These are phyloP conservation scores for Cicer chorassanicum DNA, from an alignment of 306 rosid species.

Conservation along the genomic window DNA sequence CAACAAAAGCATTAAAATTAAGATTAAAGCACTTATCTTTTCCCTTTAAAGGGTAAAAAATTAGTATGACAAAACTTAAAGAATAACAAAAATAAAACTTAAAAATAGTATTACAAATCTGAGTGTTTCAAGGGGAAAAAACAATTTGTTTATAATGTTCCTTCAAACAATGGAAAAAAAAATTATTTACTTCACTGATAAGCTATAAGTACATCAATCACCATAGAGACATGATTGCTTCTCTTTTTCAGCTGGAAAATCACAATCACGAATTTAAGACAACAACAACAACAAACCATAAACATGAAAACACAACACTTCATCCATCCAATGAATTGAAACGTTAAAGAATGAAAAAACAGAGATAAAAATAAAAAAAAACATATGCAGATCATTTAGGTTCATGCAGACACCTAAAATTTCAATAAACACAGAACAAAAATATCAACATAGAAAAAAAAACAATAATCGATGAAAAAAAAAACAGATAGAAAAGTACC, in stretches of 20 bases:
- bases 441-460: slow-evolving; percentile 18
- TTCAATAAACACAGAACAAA: neutral
- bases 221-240: slow-evolving; percentile 30
- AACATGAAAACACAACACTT: slow-evolving; percentile 26
- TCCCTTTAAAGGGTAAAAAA: neutral
- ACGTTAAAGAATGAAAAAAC: neutral
- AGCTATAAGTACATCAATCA: slow-evolving; percentile 44
- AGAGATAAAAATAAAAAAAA: slow-evolving; percentile 2
- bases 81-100: neutral
- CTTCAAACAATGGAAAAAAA: slow-evolving; percentile 19
- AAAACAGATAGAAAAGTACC: slow-evolving; percentile 4
- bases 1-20: slow-evolving; percentile 6
- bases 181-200: slow-evolving; percentile 42
- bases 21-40: slow-evolving; percentile 8
- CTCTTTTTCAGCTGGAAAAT: slow-evolving; percentile 39
- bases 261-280: slow-evolving; percentile 36
- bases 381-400: slow-evolving; percentile 8
- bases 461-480: slow-evolving; percentile 25
- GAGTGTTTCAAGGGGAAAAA: slow-evolving; percentile 22
- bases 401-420: neutral
- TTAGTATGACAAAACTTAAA: neutral
- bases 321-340: neutral
- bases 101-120: slow-evolving; percentile 11
- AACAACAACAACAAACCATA: neutral
- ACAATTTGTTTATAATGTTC: slow-evolving; percentile 11